phyloP scores from a whole-genome alignment of 2,329 filamentous ascomycete genomes.

The Cryphonectria carpinicola region DNA sequence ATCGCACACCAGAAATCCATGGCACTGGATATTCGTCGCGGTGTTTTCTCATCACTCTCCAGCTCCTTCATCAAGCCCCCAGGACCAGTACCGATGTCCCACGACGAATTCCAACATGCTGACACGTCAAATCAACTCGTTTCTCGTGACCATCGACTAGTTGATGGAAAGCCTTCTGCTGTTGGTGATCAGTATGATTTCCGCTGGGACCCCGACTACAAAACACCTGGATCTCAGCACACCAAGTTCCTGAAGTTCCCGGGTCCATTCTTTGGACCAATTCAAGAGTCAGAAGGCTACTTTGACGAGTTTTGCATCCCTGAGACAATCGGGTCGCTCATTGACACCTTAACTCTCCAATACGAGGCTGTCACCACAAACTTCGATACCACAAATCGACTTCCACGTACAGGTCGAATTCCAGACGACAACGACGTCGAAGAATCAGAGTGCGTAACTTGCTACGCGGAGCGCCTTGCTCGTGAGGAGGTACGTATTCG shows the following conservation, averaged over 20 bases:
- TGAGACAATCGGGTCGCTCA: not conserved
- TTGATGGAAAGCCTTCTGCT: not conserved
- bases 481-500: not conserved
- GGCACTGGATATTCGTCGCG: not conserved
- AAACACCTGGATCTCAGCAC: not conserved
- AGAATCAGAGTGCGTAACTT: not conserved
- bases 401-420: not conserved
- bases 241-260: not conserved
- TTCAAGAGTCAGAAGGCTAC: not conserved
- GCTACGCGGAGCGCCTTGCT: not conserved
- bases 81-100: not conserved
- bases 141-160: not conserved
- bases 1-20: not conserved
- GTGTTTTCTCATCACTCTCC: not conserved
- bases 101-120: not conserved
- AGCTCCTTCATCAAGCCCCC: not conserved
- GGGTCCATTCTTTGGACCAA: not conserved
- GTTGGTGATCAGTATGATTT: not conserved
- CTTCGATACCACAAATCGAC: not conserved
- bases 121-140: not conserved
- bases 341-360: not conserved
- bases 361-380: not conserved
- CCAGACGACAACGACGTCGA: not conserved
- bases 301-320: not conserved
- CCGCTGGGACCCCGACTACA: constrained; percentile 2